phyloP scores from a whole-genome alignment of 768 basidiomycete genomes.

The Mycena vulgaris region DNA sequence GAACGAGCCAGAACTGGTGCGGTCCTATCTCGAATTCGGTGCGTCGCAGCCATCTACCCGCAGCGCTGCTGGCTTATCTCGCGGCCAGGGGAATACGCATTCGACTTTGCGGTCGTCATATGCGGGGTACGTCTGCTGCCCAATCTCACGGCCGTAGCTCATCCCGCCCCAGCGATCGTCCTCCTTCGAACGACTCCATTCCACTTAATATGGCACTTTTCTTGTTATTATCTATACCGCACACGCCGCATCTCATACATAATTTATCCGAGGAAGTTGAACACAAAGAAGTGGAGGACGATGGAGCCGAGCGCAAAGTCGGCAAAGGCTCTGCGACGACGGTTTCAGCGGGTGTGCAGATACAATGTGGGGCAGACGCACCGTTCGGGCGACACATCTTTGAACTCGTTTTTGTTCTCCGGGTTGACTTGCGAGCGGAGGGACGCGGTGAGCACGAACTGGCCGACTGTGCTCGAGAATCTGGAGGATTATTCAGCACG shows the following conservation, averaged over 20 bases:
- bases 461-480: constrained; percentile 94
- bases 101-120: constrained; percentile 89
- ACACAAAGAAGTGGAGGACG: constrained; percentile 97
- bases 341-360: too few relatives aligned
- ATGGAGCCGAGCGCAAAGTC: constrained; percentile 97
- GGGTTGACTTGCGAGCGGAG: constrained; percentile 94
- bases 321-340: constrained; percentile 92
- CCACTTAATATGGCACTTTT: constrained; percentile 25
- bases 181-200: constrained; percentile 77
- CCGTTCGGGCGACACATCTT: constrained; percentile 95
- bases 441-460: constrained; percentile 96
- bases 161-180: constrained; percentile 68
- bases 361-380: constrained; percentile 58
- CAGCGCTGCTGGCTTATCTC: constrained; percentile 14
- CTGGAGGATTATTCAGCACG: constrained; percentile 57
- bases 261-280: constrained; percentile 93
- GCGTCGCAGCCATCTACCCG: constrained; percentile 39
- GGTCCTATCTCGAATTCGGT: constrained; percentile 88
- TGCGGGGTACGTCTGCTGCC: constrained; percentile 73
- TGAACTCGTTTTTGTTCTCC: constrained; percentile 85
- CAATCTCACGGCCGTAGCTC: constrained; percentile 10
- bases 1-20: constrained; percentile 74
- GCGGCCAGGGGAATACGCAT: constrained; percentile 83
- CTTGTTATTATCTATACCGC: constrained; percentile 22
- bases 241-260: constrained; percentile 37